Evolutionary conservation across 2,329 filamentous ascomycete species (phyloP), one percentile per base, ranked within the genome.

Genomic region (Trichophyton mentagrophytes): DNA sequence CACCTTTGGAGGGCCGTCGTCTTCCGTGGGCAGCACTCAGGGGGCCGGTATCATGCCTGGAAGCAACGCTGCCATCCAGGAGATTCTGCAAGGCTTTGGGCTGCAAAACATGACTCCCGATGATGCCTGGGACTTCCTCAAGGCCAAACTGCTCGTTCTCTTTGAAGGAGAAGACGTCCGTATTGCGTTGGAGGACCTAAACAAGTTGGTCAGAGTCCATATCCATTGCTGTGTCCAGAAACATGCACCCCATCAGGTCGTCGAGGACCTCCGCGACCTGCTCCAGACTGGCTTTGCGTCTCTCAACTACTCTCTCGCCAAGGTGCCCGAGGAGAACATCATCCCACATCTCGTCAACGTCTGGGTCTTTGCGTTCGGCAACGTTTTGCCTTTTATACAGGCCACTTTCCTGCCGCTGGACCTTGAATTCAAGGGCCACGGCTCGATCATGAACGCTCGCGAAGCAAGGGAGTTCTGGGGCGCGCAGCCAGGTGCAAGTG

Each of bases 371-470:
- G 91, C 93, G 0, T 96, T 96, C 68, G 92, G 90, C 2, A 88
- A 84, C 5, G 89, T 97, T 42, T 76, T 97, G 3, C 93, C 93
- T 0, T 97, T 96, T 69, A 85, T 99, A 67, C 92, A 97, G 76
- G 90, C 92, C 0, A 91, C 96, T 0, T 96, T 99, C 70, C 77
- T 99, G 1, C 93, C 91, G 0, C 77, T 99, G 0, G 93, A 99
- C 69, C 82, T 96, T 9, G 93, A 99, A 71, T 95, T 99, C 70
- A 86, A 89, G 59, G 93, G 92, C 4, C 82, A 82, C 55, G 93
- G 93, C 15, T 79, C 84, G 0, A 82, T 97, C 60, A 86, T 97
- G 82, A 85, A 82, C 0, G 73, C 82, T 0, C 85, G 89, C 3
- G 87, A 95, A 73, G 88, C 91, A 3, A 84, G 85, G 46, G 92